Evolutionary conservation across 768 basidiomycete genomes (phyloP).

Genomic region (Candolleomyces efflorescens): DNA sequence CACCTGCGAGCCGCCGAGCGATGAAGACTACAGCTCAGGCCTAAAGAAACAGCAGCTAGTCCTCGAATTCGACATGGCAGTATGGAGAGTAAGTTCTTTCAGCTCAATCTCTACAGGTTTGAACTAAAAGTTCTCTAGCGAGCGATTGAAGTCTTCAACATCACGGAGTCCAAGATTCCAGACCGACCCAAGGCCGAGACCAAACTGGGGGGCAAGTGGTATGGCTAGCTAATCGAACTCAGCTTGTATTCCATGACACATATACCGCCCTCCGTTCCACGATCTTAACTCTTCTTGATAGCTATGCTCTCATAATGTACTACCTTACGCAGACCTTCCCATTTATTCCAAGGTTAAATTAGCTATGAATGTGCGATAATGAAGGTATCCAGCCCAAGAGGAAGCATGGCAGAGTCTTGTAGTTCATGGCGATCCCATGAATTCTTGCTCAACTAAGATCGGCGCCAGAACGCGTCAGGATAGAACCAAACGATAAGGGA

Average conservation of each 20-base stretch:
- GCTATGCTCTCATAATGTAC: neutral
- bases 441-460: constrained; percentile 44
- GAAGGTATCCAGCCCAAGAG: constrained; percentile 40
- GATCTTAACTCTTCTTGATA: neutral
- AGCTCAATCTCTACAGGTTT: neutral
- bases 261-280: neutral
- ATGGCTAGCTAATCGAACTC: constrained; percentile 41
- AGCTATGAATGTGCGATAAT: neutral
- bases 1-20: constrained; percentile 57
- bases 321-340: neutral
- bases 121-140: constrained; percentile 40
- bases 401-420: constrained; percentile 50
- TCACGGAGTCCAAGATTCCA: constrained; percentile 72
- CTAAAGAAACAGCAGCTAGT: constrained; percentile 81
- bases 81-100: constrained; percentile 69
- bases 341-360: neutral
- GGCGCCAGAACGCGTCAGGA: neutral
- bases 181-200: constrained; percentile 57
- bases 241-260: neutral
- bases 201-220: constrained; percentile 66
- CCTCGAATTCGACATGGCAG: constrained; percentile 85
- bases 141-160: constrained; percentile 84
- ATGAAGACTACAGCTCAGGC: constrained; percentile 59
- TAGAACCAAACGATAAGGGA: neutral
- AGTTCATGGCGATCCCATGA: constrained; percentile 47